Percentiles rank a stretch among this genome's conserved stretches.
phyloP scores from a whole-genome alignment of 2,329 filamentous ascomycete genomes.

The Trichoderma atrobrunneum region DNA sequence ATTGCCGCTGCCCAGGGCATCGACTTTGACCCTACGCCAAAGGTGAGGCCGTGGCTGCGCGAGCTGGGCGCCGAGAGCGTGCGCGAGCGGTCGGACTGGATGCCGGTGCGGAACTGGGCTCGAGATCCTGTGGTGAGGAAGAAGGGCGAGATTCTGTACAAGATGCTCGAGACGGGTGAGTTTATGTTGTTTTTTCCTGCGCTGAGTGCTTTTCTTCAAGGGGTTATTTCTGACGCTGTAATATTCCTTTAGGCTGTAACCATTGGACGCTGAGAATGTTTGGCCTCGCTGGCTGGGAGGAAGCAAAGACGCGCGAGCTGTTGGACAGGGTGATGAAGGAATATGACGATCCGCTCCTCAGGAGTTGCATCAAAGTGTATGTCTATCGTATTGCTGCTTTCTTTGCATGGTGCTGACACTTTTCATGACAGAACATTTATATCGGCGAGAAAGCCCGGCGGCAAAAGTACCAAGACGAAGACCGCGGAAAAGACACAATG shows the following conservation, averaged over 20 bases:
- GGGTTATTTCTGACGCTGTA: not conserved
- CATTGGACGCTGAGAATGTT: slow-evolving; percentile 33
- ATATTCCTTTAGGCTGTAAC: not conserved
- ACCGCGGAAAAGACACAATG: not conserved
- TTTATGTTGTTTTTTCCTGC: too few species aligned
- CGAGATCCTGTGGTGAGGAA: slow-evolving; percentile 38
- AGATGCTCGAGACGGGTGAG: slow-evolving; percentile 30
- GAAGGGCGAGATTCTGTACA: slow-evolving; percentile 37
- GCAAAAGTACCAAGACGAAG: not conserved
- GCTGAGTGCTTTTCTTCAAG: too few species aligned
- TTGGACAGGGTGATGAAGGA: slow-evolving; percentile 34
- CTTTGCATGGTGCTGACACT: slow-evolving; percentile 6
- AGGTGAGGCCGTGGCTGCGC: slow-evolving; percentile 34
- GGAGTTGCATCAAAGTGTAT: slow-evolving; percentile 34
- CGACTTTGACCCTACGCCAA: slow-evolving; percentile 41
- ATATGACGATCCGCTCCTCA: slow-evolving; percentile 29
- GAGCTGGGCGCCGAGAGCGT: slow-evolving; percentile 41
- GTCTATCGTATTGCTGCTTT: slow-evolving; percentile 11
- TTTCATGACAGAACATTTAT: slow-evolving; percentile 30
- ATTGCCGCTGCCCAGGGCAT: slow-evolving; percentile 32
- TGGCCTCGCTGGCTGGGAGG: slow-evolving; percentile 32
- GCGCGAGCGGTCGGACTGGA: slow-evolving; percentile 40
- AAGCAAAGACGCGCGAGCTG: slow-evolving; percentile 32
- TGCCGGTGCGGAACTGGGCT: slow-evolving; percentile 41
- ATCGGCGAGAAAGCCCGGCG: slow-evolving; percentile 31